Evolutionary conservation across 768 basidiomycete species (phyloP).

Genomic region (Trametes meyenii): DNA sequence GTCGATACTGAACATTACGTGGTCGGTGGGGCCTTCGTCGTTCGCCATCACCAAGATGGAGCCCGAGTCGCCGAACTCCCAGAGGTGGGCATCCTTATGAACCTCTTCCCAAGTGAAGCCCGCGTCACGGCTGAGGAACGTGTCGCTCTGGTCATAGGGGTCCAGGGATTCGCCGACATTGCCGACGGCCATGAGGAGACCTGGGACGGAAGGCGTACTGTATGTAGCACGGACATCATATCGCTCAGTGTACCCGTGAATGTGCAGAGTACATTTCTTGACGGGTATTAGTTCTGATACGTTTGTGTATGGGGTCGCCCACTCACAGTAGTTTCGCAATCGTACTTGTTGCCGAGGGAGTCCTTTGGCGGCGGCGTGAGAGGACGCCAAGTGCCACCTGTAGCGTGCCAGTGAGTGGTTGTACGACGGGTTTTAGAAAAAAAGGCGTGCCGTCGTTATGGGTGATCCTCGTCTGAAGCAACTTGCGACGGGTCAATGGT

Average conservation of each 20-base stretch:
- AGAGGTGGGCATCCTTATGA: slow-evolving; percentile 96
- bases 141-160: slow-evolving; percentile 85
- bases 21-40: slow-evolving; percentile 91
- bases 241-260: slow-evolving; percentile 97
- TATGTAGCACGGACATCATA: slow-evolving; percentile 89
- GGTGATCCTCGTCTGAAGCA: slow-evolving; percentile 84
- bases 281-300: background rate
- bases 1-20: slow-evolving; percentile 86
- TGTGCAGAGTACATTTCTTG: slow-evolving; percentile 83
- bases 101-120: slow-evolving; percentile 99
- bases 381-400: slow-evolving; percentile 87
- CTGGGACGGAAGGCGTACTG: slow-evolving; percentile 89
- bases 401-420: slow-evolving; percentile 1
- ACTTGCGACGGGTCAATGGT: slow-evolving; percentile 67
- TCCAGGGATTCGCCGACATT: slow-evolving; percentile 88
- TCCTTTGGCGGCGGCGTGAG: slow-evolving; percentile 75
- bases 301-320: background rate
- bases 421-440: background rate
- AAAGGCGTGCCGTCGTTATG: slow-evolving; percentile 87
- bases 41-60: slow-evolving; percentile 93
- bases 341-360: slow-evolving; percentile 72
- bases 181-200: slow-evolving; percentile 94
- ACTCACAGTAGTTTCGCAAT: slow-evolving; percentile 68
- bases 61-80: slow-evolving; percentile 98
- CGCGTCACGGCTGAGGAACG: slow-evolving; percentile 94